Conservation (phyloP, 106 monocot genomes). For the Allium fistulosum region DNA sequence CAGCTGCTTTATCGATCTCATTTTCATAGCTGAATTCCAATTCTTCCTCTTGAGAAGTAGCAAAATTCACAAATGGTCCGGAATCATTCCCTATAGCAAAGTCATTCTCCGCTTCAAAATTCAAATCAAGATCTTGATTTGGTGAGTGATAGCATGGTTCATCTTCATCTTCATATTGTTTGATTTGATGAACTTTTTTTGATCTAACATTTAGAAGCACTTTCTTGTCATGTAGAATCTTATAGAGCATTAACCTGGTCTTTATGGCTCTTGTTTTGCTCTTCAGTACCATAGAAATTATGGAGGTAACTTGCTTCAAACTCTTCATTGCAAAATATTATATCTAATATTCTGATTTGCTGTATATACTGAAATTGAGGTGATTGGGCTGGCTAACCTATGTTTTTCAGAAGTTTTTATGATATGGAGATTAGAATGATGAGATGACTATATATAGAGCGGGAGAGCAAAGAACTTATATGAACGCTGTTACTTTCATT, state of each 20-base stretch:
- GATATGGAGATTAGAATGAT: slow-evolving; percentile 2
- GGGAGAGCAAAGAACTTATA: neutral
- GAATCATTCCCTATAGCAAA: slow-evolving; percentile 14
- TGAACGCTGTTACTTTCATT: neutral
- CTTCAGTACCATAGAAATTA: slow-evolving; percentile 33
- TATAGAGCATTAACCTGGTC: slow-evolving; percentile 37
- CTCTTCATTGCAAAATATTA: slow-evolving; percentile 8
- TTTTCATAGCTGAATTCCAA: slow-evolving; percentile 13
- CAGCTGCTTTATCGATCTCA: slow-evolving; percentile 49
- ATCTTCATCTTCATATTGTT: neutral
- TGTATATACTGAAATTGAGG: neutral
- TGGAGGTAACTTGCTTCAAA: slow-evolving; percentile 31
- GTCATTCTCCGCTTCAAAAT: slow-evolving; percentile 15
- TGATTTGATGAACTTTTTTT: slow-evolving; percentile 3
- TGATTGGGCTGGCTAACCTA: too few species aligned
- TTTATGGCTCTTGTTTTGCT: slow-evolving; percentile 43
- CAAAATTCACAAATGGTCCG: slow-evolving; percentile 24
- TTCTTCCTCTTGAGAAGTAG: slow-evolving; percentile 6
- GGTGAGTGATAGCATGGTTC: neutral
- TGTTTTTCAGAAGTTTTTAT: neutral
- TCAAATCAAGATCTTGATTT: slow-evolving; percentile 2
- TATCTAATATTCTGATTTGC: too few species aligned
- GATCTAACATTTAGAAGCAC: slow-evolving; percentile 29
- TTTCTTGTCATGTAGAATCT: slow-evolving; percentile 47
- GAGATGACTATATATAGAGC: slow-evolving; percentile 31